Base-by-base conservation (phyloP, 352 stramenopile species). In the Phytopythium helicoides region DNA sequence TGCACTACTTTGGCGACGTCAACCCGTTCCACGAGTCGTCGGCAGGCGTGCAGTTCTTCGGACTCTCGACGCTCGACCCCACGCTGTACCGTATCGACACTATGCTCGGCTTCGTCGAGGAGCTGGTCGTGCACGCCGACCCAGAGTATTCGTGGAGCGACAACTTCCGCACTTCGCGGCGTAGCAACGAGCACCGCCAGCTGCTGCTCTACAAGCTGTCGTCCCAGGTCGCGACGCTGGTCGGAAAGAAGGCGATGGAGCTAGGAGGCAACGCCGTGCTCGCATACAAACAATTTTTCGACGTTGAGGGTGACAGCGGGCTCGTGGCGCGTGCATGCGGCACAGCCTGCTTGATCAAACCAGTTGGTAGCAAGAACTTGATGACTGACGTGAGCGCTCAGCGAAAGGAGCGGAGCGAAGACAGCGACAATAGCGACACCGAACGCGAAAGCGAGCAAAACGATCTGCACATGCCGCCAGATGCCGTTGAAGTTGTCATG, bases 21-120 rank as follows among this genome's bases (percentile, higher is more conserved):
- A 99, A 99, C 68, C 95, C 96, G 14, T 99, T 98, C 71, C 86
- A 90, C 47, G 97, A 99, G 68, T 98, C 94, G 16, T 98, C 94
- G 19, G 96, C 97, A 0, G 97, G 97, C 18, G 96, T 99, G 19
- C 96, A 98, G 54, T 96, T 99, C 42, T 99, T 99, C 62, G 91
- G 95, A 1, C 81, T 99, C 31, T 98, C 92, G 11, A 96, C 81
- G 10, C 71, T 99, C 5, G 96, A 99, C 54, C 84, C 85, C 56
- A 64, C 71, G 47, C 53, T 96, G 58, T 93, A 97, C 51, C 55
- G 82, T 66, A 79, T 99, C 62, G 76, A 96, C 47, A 85, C 74
- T 47, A 89, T 97, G 64, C 65, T 97, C 25, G 94, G 94, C 35
- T 97, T 98, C 62, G 94, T 98, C 14, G 93, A 98, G 55, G 94